Evolutionary conservation across 2,329 filamentous ascomycete species (phyloP).

Genomic region (Aspergillus aculeatus): DNA sequence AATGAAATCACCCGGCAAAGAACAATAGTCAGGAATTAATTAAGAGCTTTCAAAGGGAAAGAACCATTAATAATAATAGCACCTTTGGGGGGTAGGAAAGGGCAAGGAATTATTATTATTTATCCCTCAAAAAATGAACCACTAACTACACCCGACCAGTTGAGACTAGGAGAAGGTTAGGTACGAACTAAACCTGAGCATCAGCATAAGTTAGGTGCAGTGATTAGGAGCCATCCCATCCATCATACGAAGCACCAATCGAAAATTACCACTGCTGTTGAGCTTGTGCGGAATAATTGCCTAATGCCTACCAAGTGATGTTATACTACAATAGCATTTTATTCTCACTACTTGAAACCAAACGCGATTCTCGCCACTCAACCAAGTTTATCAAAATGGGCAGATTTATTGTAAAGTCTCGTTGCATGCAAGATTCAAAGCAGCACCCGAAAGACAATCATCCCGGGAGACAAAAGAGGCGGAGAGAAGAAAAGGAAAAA

Average conservation of each 20-base stretch:
- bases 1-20: slow-evolving; percentile 9
- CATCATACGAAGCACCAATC: slow-evolving; percentile 3
- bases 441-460: not conserved
- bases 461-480: not conserved
- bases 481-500: not conserved
- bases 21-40: slow-evolving; percentile 1
- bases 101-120: no score
- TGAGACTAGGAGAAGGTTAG: not conserved
- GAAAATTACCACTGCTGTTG: slow-evolving; percentile 1
- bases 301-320: not conserved
- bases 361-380: not conserved
- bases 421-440: not conserved
- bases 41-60: not conserved
- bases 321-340: no score
- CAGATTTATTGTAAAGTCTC: not conserved
- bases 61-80: slow-evolving; percentile 3
- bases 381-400: not conserved
- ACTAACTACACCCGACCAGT: not conserved
- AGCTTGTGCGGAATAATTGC: not conserved
- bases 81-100: not conserved
- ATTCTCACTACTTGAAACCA: no score
- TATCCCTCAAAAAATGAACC: not conserved
- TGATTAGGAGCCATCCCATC: not conserved
- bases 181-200: not conserved
- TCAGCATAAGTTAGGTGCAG: not conserved